Base-by-base conservation (phyloP, 2,329 filamentous ascomycete species). In the Dothiorella sarmentorum region DNA sequence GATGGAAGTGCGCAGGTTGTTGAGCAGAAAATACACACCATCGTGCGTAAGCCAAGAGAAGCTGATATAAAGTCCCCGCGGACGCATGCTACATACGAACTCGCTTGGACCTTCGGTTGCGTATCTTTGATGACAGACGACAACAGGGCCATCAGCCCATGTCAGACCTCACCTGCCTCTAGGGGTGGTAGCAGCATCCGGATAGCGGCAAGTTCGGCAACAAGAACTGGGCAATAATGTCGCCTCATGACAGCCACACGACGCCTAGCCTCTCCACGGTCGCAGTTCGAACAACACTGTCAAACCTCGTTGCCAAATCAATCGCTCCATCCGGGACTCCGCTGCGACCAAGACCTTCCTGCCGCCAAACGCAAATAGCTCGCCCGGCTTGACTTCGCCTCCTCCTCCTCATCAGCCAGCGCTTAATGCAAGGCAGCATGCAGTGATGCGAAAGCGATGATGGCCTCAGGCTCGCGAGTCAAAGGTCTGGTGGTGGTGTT, bases 71-170 rank as follows among this genome's bases (percentile, higher is more conserved):
- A 52, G 33, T 22, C n/a, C 20, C 4, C 47, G 7, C 10, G 20
- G 15, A 33, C 17, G 33, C 31, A 27, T n/a, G 24, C 22, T 7
- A 15, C 24, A 17, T 27, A 29, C 24, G 33, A 24, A n/a, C 22
- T 40, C 47, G 47, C 47, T 40, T 52, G 47, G 47, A 38, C 33
- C 47, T 27, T 52, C 47, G 47, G 47, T 33, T 52, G 22, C 47
- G 47, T 52, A 52, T 52, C 47, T 38, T 37, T 17, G 45, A 33
- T 27, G 22, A n/a, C n/a, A 35, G 29, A 52, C 47, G 18, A 20
- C 47, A 33, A 27, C 22, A 18, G n/a, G 10, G 43, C 47, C 31
- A 17, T 52, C 47, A 38, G 22, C 5, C 47, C 20, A 52, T 52
- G 7, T 7, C 18, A 20, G 17, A 13, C 33, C 9, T 40, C 24